A percentile compares a stretch with the other conserved stretches of the same genome.
Evolutionary conservation across 352 stramenopile genomes (phyloP).

Genomic region (Blastocystis sp.): DNA sequence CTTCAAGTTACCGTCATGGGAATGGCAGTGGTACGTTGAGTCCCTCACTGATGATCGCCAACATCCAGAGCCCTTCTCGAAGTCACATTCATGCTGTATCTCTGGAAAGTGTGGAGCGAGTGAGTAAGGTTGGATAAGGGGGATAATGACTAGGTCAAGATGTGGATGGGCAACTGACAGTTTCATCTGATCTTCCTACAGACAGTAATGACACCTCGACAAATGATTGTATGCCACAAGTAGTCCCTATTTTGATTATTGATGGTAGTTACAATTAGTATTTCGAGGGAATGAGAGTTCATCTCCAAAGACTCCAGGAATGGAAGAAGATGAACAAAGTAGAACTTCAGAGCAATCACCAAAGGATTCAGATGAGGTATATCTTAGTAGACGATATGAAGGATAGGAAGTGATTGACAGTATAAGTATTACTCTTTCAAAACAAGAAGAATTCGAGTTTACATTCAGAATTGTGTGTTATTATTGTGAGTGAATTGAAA

Average conservation of each 20-base stretch:
- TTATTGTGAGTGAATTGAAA: constrained; percentile 12
- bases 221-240: neutral
- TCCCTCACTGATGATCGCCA: neutral
- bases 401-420: constrained; percentile 16
- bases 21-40: constrained; percentile 1
- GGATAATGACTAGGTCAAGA: neutral
- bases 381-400: neutral
- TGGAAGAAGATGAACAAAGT: neutral
- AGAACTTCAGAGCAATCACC: neutral
- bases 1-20: neutral
- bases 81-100: neutral
- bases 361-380: neutral
- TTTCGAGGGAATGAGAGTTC: neutral
- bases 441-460: constrained; percentile 47
- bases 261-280: constrained; percentile 1
- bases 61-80: neutral
- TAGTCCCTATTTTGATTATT: neutral
- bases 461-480: constrained; percentile 46
- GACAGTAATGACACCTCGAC: neutral
- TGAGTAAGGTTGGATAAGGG: neutral
- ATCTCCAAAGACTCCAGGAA: neutral
- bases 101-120: neutral
- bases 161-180: neutral
- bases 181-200: too few relatives aligned
- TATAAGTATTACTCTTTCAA: neutral